phyloP scores from a whole-genome alignment of 352 stramenopile genomes.

The Phytophthora melonis region DNA sequence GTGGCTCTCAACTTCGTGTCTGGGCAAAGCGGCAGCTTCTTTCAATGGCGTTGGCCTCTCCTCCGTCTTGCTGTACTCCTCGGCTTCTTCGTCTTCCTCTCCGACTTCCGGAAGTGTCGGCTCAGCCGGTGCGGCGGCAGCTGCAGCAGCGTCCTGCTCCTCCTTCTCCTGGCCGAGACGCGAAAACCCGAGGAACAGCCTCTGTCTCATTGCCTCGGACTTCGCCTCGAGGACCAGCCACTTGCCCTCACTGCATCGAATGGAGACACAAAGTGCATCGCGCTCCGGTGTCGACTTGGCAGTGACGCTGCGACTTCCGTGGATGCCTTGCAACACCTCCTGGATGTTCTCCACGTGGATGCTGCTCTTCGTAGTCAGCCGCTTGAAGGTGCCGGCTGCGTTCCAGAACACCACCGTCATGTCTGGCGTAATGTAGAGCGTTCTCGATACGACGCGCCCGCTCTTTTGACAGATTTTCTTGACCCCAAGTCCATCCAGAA shows the following conservation, averaged over 20 bases:
- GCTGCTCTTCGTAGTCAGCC: slow-evolving; percentile 60
- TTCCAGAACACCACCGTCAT: slow-evolving; percentile 68
- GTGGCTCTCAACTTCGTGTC: background rate
- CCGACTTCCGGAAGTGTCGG: slow-evolving; percentile 1
- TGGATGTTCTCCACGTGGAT: slow-evolving; percentile 52
- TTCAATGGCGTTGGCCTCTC: background rate
- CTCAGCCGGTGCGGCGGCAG: background rate
- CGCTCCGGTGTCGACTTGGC: slow-evolving; percentile 16
- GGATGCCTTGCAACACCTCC: slow-evolving; percentile 57
- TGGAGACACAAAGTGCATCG: slow-evolving; percentile 51
- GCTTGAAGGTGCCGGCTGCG: slow-evolving; percentile 51
- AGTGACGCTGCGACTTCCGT: slow-evolving; percentile 37
- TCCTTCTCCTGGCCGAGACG: slow-evolving; percentile 57
- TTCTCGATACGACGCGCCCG: slow-evolving; percentile 64
- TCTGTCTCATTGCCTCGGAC: slow-evolving; percentile 52
- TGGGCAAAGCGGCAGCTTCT: background rate
- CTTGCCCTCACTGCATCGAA: slow-evolving; percentile 58
- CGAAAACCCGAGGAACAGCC: slow-evolving; percentile 62
- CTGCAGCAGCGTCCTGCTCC: slow-evolving; percentile 1
- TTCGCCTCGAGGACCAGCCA: slow-evolving; percentile 63
- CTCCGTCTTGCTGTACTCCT: background rate
- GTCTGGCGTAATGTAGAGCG: slow-evolving; percentile 63
- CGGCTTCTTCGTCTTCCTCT: slow-evolving; percentile 11
- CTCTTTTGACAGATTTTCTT: slow-evolving; percentile 78
- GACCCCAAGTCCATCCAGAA: slow-evolving; percentile 65